Percentiles rank a stretch among this genome's conserved stretches.
Conservation (phyloP, 495 filamentous ascomycete species). For the Annulohypoxylon maeteangense region DNA sequence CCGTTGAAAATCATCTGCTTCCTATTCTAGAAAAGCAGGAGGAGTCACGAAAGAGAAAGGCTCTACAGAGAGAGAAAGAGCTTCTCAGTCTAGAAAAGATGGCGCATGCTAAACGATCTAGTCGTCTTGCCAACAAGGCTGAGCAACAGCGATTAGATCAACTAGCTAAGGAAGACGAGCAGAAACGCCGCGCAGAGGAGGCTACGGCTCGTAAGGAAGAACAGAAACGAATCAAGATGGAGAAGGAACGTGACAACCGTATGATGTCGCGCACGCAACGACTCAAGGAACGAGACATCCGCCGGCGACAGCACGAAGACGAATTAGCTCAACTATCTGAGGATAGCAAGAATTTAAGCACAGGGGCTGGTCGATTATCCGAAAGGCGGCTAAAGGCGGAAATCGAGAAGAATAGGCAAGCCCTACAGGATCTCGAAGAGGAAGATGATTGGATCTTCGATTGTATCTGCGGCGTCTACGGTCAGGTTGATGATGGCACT, state of each 20-base stretch:
- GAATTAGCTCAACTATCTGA: constrained; percentile 82
- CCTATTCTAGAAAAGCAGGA: constrained; percentile 86
- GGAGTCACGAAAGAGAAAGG: constrained; percentile 76
- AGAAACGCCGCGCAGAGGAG: constrained; percentile 73
- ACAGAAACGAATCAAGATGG: constrained; percentile 71
- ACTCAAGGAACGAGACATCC: constrained; percentile 81
- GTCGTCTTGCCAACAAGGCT: constrained; percentile 81
- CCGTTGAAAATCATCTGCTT: constrained; percentile 77
- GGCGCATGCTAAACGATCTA: constrained; percentile 93
- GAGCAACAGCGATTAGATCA: constrained; percentile 81
- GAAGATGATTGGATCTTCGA: constrained; percentile 95
- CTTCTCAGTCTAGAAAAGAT: constrained; percentile 81
- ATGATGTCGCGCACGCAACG: constrained; percentile 87
- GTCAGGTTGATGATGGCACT: constrained; percentile 90
- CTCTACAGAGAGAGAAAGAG: constrained; percentile 78
- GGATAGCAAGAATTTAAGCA: constrained; percentile 73
- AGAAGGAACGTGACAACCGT: constrained; percentile 79
- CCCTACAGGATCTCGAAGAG: constrained; percentile 72
- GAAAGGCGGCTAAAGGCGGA: constrained; percentile 82
- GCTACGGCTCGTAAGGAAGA: constrained; percentile 73
- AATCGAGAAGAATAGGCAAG: constrained; percentile 78
- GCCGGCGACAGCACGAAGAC: constrained; percentile 82
- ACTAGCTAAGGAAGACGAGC: constrained; percentile 75
- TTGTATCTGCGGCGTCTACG: constrained; percentile 89
- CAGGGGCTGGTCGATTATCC: constrained; percentile 73